phyloP scores from a whole-genome alignment of 345 rosid genomes.

The Rhodamnia argentea region DNA sequence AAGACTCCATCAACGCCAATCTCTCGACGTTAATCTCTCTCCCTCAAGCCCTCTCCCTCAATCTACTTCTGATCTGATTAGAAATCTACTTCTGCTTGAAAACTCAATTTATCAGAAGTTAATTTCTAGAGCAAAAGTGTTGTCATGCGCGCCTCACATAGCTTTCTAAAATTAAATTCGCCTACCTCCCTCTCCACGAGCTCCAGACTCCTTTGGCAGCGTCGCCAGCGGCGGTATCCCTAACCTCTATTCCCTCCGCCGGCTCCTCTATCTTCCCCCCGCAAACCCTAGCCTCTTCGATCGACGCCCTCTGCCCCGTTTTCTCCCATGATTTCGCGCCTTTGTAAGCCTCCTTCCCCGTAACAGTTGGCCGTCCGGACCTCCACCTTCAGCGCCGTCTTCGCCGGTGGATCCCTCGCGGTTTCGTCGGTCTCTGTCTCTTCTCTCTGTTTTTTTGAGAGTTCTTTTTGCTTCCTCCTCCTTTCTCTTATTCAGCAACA shows the following conservation, averaged over 20 bases:
- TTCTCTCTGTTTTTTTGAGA: no score
- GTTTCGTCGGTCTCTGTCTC: neutral
- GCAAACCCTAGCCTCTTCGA: neutral
- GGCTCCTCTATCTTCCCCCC: neutral
- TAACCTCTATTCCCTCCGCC: neutral
- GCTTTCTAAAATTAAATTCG: no score
- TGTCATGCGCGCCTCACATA: no score
- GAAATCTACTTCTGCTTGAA: no score
- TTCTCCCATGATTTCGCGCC: neutral
- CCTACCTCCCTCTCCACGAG: neutral
- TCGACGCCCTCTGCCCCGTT: neutral
- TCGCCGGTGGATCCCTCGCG: neutral
- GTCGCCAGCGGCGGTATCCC: neutral
- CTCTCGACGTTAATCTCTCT: no score
- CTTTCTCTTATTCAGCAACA: neutral
- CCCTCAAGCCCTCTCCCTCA: no score
- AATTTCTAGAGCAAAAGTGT: no score
- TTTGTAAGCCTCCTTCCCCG: neutral
- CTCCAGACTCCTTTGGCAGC: neutral
- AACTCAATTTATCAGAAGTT: no score
- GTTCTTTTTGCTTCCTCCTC: neutral
- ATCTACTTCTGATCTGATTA: no score
- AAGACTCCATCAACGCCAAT: no score
- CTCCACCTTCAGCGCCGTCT: neutral
- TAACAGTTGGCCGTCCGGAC: neutral